Evolutionary conservation across 2,329 filamentous ascomycete genomes (phyloP), one percentile per base, ranked within the genome.

Genomic region (Pezicula neosporulosa): DNA sequence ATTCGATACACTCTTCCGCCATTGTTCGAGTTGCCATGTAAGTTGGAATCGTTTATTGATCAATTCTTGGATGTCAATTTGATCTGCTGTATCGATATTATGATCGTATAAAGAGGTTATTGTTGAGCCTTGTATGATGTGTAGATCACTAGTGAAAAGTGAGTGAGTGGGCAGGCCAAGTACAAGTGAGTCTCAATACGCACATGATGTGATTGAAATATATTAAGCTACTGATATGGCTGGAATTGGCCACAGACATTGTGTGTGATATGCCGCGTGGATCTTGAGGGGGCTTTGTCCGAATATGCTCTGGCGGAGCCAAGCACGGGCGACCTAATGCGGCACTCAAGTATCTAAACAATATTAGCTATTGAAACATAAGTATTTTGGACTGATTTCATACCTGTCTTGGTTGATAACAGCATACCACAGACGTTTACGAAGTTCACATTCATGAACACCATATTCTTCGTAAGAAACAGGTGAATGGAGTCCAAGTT

Each of bases 401-500:
- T 46, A 55, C 51, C 63, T 62, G 38, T 64, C 65, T 41, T 67
- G 60, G 44, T 66, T 67, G 0, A 68, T 53, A 0, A 66, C 60
- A 2, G 64, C 63, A 43, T 64, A 66, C 66, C 66, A 68, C 10
- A 68, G 52, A 10, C 60, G 54, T 1, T 61, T 60, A 16, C 61
- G 60, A 4, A 65, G 52, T 37, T 65, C 60, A 33, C 58, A 64
- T 28, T 68, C 64, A 3, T 53, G 47, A 0, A 48, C 44, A 13
- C 50, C 47, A 0, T 64, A 53, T 15, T 57, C 51, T 5, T 59
- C 57, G 35, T 67, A 67, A 2, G 57, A 59, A 1, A 61, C 60
- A 1, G 60, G 62, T 4, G 66, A 63, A 49, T 70, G 67, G 19
- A 70, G 56, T 6, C 67, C 68, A 2, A 70, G 59, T 44, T 69